Conservation (phyloP, 345 rosid genomes). For the Murraya koenigii region DNA sequence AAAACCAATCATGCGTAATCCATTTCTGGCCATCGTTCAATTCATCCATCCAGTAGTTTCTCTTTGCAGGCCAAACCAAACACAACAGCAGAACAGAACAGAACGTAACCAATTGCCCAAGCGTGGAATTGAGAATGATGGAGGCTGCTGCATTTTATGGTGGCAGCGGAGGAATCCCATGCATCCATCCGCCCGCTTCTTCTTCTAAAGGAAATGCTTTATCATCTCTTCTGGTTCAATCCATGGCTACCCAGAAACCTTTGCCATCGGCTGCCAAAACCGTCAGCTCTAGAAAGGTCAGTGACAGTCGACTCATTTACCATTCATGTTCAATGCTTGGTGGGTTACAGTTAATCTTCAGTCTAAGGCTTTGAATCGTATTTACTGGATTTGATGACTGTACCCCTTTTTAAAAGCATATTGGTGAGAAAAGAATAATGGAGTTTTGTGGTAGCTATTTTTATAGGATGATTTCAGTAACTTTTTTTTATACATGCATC, state of each 20-base stretch:
- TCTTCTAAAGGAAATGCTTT: constrained; percentile 14
- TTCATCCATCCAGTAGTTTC: background rate
- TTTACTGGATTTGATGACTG: background rate
- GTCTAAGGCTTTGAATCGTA: too few species aligned
- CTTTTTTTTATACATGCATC: too few species aligned
- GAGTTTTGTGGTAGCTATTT: too few species aligned
- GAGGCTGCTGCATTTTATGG: constrained; percentile 36
- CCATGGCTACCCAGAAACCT: constrained; percentile 78
- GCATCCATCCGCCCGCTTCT: constrained; percentile 14
- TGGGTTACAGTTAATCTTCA: background rate
- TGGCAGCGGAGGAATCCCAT: constrained; percentile 20
- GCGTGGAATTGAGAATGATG: constrained; percentile 23
- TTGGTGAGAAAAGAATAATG: background rate
- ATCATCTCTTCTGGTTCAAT: constrained; percentile 37
- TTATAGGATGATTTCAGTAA: background rate
- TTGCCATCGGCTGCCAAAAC: constrained; percentile 53
- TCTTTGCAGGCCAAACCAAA: background rate
- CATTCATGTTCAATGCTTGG: background rate
- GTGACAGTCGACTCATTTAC: background rate
- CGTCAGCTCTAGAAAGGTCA: constrained; percentile 53
- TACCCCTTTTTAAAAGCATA: background rate
- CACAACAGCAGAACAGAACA: background rate
- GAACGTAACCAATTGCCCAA: too few species aligned
- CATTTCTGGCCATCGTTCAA: background rate
- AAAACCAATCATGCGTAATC: background rate